Evolutionary conservation across 345 rosid genomes (phyloP).

Genomic region (Populus euphratica): DNA sequence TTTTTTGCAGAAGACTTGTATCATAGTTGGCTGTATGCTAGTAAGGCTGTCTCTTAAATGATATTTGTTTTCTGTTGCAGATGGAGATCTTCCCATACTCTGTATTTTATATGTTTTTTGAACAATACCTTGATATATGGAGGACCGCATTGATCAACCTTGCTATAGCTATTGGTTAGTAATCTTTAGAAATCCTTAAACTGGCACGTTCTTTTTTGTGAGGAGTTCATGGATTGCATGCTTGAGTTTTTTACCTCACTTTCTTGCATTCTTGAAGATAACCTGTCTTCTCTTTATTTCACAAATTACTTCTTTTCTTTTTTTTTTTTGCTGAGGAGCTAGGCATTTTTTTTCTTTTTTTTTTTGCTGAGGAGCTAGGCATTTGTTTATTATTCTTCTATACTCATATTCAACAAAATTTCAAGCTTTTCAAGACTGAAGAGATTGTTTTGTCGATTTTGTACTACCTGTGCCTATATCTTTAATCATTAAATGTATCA

Average conservation of each 20-base stretch:
- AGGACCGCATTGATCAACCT: slow-evolving; percentile 88
- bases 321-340: background rate
- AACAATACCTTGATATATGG: slow-evolving; percentile 98
- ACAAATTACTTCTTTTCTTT: background rate
- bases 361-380: background rate
- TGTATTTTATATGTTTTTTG: slow-evolving; percentile 96
- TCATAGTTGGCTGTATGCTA: background rate
- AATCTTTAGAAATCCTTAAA: slow-evolving; percentile 10
- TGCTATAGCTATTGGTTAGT: slow-evolving; percentile 90
- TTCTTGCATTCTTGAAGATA: background rate
- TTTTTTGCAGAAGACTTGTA: background rate
- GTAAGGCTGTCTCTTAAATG: background rate
- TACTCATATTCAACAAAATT: background rate
- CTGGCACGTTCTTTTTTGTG: slow-evolving; percentile 3
- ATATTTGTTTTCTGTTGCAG: slow-evolving; percentile 45
- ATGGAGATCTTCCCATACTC: slow-evolving; percentile 96
- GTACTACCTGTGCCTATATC: background rate
- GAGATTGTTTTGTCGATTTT: background rate
- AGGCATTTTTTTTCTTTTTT: no score
- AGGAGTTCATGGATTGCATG: background rate
- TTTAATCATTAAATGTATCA: background rate
- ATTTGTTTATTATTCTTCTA: background rate
- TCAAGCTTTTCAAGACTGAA: background rate
- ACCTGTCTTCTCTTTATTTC: background rate
- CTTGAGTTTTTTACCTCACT: background rate